phyloP scores from a whole-genome alignment of 441 rosid species.

The Cnidoscolus chayamansa region DNA sequence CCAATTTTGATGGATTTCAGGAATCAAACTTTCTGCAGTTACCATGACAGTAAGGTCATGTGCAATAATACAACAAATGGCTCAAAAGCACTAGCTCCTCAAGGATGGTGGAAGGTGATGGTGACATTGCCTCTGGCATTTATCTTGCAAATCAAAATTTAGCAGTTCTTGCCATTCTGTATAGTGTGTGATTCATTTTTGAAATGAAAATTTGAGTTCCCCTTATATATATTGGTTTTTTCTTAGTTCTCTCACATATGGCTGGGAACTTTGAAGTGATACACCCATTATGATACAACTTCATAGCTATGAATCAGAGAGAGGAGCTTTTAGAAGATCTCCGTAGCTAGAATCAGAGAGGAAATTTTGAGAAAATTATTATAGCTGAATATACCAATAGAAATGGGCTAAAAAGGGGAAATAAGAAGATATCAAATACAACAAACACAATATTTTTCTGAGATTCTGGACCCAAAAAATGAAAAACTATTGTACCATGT shows the following conservation, averaged over 20 bases:
- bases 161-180: slow-evolving; percentile 17
- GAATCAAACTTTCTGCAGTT: slow-evolving; percentile 52
- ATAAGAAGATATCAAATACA: no score
- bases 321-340: no score
- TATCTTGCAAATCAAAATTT: slow-evolving; percentile 23
- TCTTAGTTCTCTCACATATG: not conserved
- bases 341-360: no score
- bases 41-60: slow-evolving; percentile 33
- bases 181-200: slow-evolving; percentile 13
- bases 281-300: no score
- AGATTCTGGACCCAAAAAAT: no score
- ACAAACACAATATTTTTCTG: no score
- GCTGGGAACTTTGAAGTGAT: no score
- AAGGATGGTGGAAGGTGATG: slow-evolving; percentile 36
- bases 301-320: no score
- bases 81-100: slow-evolving; percentile 15
- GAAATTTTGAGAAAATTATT: no score
- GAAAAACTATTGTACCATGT: not conserved
- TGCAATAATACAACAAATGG: slow-evolving; percentile 37
- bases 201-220: not conserved
- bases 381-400: no score
- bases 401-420: no score
- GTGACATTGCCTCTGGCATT: slow-evolving; percentile 26
- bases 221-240: not conserved
- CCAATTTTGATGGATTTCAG: slow-evolving; percentile 23